Conservation (phyloP, 352 stramenopile species). For the Phytophthora podocarpi region DNA sequence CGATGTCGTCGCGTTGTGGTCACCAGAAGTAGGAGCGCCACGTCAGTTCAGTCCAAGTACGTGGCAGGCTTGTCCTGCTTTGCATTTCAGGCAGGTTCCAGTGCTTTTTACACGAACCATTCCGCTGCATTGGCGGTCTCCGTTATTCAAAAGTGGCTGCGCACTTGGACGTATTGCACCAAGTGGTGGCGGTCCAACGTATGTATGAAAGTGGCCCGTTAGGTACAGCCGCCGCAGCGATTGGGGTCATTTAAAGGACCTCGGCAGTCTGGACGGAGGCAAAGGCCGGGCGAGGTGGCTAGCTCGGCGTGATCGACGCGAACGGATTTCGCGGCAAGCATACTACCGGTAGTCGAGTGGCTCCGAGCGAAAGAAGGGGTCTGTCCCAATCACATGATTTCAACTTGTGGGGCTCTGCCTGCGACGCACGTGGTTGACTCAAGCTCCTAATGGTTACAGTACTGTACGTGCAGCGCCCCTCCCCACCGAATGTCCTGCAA, state of each 20-base stretch:
- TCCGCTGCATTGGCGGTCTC: constrained; percentile 6
- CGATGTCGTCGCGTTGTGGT: constrained; percentile 29
- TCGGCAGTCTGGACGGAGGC: neutral
- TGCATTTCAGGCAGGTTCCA: neutral
- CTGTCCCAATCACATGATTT: constrained; percentile 14
- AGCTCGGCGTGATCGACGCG: constrained; percentile 4
- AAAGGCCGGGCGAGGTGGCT: constrained; percentile 9
- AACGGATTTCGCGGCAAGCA: too few relatives aligned
- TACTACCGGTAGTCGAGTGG: too few relatives aligned
- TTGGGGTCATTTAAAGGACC: neutral
- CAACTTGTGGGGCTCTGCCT: neutral
- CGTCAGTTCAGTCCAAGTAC: constrained; percentile 22
- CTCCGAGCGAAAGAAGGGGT: constrained; percentile 14
- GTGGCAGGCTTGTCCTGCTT: neutral
- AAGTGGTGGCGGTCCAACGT: neutral
- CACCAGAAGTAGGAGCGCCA: constrained; percentile 14
- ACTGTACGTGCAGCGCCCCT: too few relatives aligned
- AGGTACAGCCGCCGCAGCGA: neutral
- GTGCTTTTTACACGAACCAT: neutral
- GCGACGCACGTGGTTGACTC: too few relatives aligned
- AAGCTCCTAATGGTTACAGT: neutral
- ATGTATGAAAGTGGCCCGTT: neutral
- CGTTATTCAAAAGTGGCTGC: constrained; percentile 3
- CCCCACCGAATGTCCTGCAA: neutral
- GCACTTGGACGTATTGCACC: too few relatives aligned